Percentiles rank a stretch among this genome's conserved stretches.
phyloP scores from a whole-genome alignment of 2,329 filamentous ascomycete genomes.

The Colletotrichum incanum region DNA sequence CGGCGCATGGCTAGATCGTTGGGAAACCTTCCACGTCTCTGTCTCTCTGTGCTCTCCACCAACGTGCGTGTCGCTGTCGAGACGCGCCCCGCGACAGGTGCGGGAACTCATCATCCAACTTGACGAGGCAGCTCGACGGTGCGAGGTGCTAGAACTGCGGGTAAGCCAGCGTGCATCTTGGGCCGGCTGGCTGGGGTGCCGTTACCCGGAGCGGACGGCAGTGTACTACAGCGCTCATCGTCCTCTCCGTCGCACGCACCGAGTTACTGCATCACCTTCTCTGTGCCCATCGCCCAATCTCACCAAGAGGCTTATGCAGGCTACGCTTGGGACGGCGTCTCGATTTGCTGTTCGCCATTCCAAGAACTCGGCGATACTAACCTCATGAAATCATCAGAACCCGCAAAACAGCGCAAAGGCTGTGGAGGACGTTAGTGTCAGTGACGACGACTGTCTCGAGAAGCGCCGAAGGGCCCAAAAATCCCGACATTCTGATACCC shows the following conservation, averaged over 20 bases:
- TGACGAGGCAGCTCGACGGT: constrained; percentile 1
- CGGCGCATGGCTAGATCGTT: constrained; percentile 41
- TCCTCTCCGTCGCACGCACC: not conserved
- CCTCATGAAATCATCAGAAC: constrained; percentile 13
- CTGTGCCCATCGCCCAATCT: not conserved
- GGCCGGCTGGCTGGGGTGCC: not conserved
- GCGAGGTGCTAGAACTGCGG: not conserved
- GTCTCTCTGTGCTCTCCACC: not conserved
- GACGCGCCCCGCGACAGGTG: not conserved
- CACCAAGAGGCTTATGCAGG: constrained; percentile 21
- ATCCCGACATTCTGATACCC: constrained; percentile 30
- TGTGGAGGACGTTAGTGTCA: constrained; percentile 9
- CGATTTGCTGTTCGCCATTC: constrained; percentile 9
- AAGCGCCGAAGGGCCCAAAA: constrained; percentile 3
- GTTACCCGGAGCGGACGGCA: constrained; percentile 3
- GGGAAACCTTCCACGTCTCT: constrained; percentile 30
- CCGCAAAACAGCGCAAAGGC: not conserved
- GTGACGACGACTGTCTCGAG: constrained; percentile 31
- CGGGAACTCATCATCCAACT: constrained; percentile 17
- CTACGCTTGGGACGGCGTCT: constrained; percentile 38
- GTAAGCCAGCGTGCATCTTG: constrained; percentile 1
- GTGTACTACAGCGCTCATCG: not conserved
- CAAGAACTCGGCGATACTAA: constrained; percentile 23
- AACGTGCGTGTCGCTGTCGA: not conserved
- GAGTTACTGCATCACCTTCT: not conserved